phyloP scores from a whole-genome alignment of 2,329 filamentous ascomycete species.

The Verruconis gallopava region DNA sequence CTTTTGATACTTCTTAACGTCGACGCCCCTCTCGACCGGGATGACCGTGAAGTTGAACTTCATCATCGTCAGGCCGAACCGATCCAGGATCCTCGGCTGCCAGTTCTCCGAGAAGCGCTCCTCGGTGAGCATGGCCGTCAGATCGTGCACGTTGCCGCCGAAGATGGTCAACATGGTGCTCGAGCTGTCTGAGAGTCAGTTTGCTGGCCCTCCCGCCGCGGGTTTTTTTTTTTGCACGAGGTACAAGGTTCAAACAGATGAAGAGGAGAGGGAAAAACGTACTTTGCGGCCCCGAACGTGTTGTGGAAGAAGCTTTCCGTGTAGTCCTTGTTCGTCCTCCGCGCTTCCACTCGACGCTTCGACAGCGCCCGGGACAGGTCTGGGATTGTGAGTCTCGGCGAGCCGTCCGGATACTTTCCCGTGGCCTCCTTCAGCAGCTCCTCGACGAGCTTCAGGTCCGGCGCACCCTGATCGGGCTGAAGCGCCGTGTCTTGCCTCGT shows the following conservation, averaged over 20 bases:
- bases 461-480: slow-evolving; percentile 17
- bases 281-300: slow-evolving; percentile 29
- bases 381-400: slow-evolving; percentile 21
- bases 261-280: slow-evolving; percentile 11
- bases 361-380: slow-evolving; percentile 24
- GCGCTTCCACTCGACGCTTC: slow-evolving; percentile 23
- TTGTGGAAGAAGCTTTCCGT: slow-evolving; percentile 25
- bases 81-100: slow-evolving; percentile 26
- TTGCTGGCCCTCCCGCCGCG: slow-evolving; percentile 7
- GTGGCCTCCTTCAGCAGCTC: slow-evolving; percentile 22
- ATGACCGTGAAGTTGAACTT: slow-evolving; percentile 29
- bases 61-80: slow-evolving; percentile 29
- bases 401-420: slow-evolving; percentile 21
- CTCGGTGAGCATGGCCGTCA: slow-evolving; percentile 28
- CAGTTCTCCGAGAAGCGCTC: slow-evolving; percentile 29
- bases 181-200: slow-evolving; percentile 17
- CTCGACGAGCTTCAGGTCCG: slow-evolving; percentile 17
- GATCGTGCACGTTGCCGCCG: slow-evolving; percentile 24
- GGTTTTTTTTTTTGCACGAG: not conserved
- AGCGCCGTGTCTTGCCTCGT: slow-evolving; percentile 16
- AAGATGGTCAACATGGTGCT: slow-evolving; percentile 32
- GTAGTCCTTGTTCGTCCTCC: slow-evolving; percentile 24
- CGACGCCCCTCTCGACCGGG: slow-evolving; percentile 26
- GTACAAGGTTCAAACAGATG: too few species aligned
- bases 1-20: slow-evolving; percentile 15